Base-by-base conservation (phyloP, 176 grass and related monocot species). In the Oryza coarctata region DNA sequence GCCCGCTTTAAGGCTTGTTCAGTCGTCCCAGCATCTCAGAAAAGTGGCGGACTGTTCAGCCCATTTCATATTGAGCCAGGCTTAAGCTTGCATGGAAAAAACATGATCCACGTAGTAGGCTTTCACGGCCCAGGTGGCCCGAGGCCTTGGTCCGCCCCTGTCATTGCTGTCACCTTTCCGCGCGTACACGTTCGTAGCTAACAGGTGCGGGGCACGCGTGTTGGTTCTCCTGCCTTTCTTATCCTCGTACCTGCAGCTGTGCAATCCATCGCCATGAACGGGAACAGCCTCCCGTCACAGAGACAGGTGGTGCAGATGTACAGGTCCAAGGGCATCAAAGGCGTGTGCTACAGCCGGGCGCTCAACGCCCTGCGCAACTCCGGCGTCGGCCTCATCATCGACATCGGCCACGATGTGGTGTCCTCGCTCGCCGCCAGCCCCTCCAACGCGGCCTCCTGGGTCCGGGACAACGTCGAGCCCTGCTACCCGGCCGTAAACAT, bases 231-330 rank as follows among this genome's bases (percentile, higher is more conserved):
- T n/a, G n/a, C n/a, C 3, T 33, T 2, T 1, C 1, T 33, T 33
- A 33, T 33, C 32, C 32, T 33, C 32, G 32, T 33, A n/a, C n/a
- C n/a, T n/a, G 3, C 27, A 91, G 85, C 33, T 31, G 91, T 76
- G 13, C 26, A 39, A n/a, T 79, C 85, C 34, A 93, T 93, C 29
- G 91, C 88, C 22, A 81, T 90, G 38, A 80, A 78, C 84, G 88
- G 85, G 15, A 4, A 85, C 67, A 74, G 68, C 61, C 85, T 93
- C 10, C 91, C 91, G 1, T n/a, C 67, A 31, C 61, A 68, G 2
- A 68, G 71, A 9, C 73, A 87, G 4, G 82, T 88, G 1, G 87
- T 89, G 28, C 15, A 84, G 25, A 77, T 93, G 2, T 93, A 87
- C 76, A 41, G 44, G 23, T 73, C 81, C 17, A 82, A 70, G 0